Percentiles rank a stretch among this genome's conserved stretches.
These are phyloP conservation scores for Beauveria scarabaeidicola DNA, from an alignment of 2,329 filamentous ascomycete genomes.

Conservation along the genomic window DNA sequence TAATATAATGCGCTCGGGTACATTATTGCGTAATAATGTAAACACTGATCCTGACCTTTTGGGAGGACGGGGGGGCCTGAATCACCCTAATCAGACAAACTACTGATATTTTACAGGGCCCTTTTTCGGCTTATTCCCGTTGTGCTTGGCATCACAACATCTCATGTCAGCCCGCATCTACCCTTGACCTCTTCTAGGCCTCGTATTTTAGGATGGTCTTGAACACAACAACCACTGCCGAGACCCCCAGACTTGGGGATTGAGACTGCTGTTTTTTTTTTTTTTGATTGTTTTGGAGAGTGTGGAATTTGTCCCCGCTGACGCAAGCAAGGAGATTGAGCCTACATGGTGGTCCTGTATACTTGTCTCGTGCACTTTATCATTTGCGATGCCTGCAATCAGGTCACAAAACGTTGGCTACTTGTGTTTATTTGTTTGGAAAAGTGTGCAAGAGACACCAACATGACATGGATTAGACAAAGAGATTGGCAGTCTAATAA, in stretches of 20 bases:
- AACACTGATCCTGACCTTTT: no score
- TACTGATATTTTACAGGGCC: background rate
- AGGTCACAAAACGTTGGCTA: no score
- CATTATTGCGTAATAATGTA: background rate
- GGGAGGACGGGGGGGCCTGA: background rate
- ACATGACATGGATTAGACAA: no score
- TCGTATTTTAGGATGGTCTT: background rate
- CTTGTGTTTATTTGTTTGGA: no score
- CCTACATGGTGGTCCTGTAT: no score
- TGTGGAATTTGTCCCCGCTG: no score
- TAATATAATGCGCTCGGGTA: background rate
- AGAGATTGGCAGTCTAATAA: no score
- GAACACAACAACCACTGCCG: background rate
- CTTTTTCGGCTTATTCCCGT: slow-evolving; percentile 1
- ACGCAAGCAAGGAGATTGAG: no score
- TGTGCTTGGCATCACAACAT: slow-evolving; percentile 2
- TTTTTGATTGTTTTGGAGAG: no score
- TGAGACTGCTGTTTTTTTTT: background rate
- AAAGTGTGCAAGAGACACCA: no score
- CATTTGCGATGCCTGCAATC: no score
- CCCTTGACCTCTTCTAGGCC: background rate
- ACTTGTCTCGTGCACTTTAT: no score
- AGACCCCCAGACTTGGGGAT: background rate
- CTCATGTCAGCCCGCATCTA: slow-evolving; percentile 3
- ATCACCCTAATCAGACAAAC: slow-evolving; percentile 2